Base-by-base conservation (phyloP, 345 rosid genomes). In the Eutrema yunnanense region DNA sequence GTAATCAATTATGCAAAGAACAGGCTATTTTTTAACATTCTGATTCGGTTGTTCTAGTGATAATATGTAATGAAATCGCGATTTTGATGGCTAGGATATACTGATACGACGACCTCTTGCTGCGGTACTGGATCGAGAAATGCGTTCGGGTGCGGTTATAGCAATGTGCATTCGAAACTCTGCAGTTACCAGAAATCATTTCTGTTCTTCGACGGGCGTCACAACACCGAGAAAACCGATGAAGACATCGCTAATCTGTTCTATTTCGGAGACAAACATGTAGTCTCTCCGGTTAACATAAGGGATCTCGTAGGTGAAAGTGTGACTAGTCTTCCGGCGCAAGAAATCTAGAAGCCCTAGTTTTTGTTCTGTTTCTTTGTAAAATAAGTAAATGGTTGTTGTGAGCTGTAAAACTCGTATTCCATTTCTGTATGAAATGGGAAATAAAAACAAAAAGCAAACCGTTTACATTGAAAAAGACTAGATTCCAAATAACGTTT, bases 151-250 rank as follows among this genome's bases (percentile, higher is more conserved):
- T 79, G 82, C 11, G 79, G 75, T 16, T 69, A 48, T 19, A 37
- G 30, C 33, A 63, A 79, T 26, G 59, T 79, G 63, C 82, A 79
- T 58, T 74, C 79, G 2, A 74, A 79, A 34, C 67, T 79, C 14
- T 79, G 79, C 13, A 62, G 74, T 13, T 74, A 69, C 57, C 79
- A 69, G 57, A 51, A 71, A 16, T 60, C 72, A 4, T 79, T 55
- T 53, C 32, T 79, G 40, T 79, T 74, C 67, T 79, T 61, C 13
- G 79, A 79, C 22, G 82, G 79, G 44, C 71, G 76, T 36, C 79
- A 79, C 68, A 79, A 52, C 67, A 70, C 82, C 1, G 79, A 79
- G 71, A 79, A 58, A 37, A 79, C 82, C 6, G 37, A 79, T 50
- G 5, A 57, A 69, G 73, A 46, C 11, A 9, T 79, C 1, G 76